Evolutionary conservation across 2,329 filamentous ascomycete species (phyloP).

Genomic region (Fusarium longipes): DNA sequence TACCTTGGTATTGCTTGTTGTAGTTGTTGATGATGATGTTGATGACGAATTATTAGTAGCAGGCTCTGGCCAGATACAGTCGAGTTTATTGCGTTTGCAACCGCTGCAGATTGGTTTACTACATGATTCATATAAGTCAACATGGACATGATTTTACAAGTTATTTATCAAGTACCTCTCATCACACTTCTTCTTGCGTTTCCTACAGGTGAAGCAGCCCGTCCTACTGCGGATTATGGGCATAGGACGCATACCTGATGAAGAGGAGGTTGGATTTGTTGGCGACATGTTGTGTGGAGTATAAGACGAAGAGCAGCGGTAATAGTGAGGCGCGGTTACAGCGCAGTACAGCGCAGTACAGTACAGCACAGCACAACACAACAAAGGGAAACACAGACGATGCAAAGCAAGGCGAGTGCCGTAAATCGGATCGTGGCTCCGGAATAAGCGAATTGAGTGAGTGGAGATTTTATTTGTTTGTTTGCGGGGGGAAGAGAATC

Average conservation of each 20-base stretch:
- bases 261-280: slow-evolving; percentile 17
- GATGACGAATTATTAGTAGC: slow-evolving; percentile 29
- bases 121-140: slow-evolving; percentile 17
- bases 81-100: slow-evolving; percentile 63
- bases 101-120: slow-evolving; percentile 63
- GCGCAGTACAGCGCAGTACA: not conserved
- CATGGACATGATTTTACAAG: not conserved
- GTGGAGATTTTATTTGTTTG: slow-evolving; percentile 30
- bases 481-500: slow-evolving; percentile 33
- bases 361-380: not conserved
- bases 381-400: not conserved
- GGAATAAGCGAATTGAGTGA: slow-evolving; percentile 33
- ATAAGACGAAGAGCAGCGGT: not conserved
- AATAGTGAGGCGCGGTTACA: slow-evolving; percentile 26
- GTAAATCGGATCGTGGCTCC: slow-evolving; percentile 34
- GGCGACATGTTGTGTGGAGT: slow-evolving; percentile 9
- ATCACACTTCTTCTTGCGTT: slow-evolving; percentile 66
- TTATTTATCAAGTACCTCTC: slow-evolving; percentile 47
- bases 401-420: slow-evolving; percentile 11
- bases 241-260: slow-evolving; percentile 46
- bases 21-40: not conserved
- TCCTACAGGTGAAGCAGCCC: slow-evolving; percentile 62
- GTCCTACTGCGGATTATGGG: slow-evolving; percentile 54
- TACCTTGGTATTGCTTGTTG: slow-evolving; percentile 11
- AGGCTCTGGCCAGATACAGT: slow-evolving; percentile 61